phyloP scores from a whole-genome alignment of 495 filamentous ascomycete genomes.

The Trichoderma erinaceum region DNA sequence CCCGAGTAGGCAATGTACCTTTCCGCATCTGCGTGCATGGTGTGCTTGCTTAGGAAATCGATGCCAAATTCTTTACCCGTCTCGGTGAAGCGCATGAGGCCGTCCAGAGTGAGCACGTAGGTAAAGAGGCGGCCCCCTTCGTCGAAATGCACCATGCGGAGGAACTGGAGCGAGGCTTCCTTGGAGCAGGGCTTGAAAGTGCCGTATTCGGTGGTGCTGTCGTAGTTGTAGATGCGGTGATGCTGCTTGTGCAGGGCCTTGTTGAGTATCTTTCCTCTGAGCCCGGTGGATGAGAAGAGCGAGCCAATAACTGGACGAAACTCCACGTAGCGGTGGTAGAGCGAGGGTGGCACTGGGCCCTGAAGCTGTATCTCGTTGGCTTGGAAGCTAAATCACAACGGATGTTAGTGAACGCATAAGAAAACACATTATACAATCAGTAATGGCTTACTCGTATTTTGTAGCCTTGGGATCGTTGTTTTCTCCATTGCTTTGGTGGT shows the following conservation, averaged over 20 bases:
- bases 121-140: constrained; percentile 83
- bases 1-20: constrained; percentile 86
- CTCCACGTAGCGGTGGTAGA: constrained; percentile 89
- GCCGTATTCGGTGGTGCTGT: constrained; percentile 64
- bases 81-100: constrained; percentile 81
- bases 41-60: constrained; percentile 86
- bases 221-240: constrained; percentile 78
- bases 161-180: constrained; percentile 68
- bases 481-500: constrained; percentile 18
- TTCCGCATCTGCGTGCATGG: constrained; percentile 86
- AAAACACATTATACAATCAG: not conserved
- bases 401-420: not conserved
- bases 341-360: constrained; percentile 68
- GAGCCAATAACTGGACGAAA: constrained; percentile 84
- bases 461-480: constrained; percentile 41
- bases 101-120: constrained; percentile 85
- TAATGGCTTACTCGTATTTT: constrained; percentile 61
- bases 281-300: constrained; percentile 74
- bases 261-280: constrained; percentile 72
- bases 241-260: constrained; percentile 88
- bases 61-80: constrained; percentile 93
- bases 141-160: constrained; percentile 80
- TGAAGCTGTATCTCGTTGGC: constrained; percentile 84
- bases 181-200: constrained; percentile 41
- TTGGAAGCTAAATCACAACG: constrained; percentile 60